Evolutionary conservation across 2,329 filamentous ascomycete genomes (phyloP), one percentile per base, ranked within the genome.

Genomic region (Cercospora beticola): DNA sequence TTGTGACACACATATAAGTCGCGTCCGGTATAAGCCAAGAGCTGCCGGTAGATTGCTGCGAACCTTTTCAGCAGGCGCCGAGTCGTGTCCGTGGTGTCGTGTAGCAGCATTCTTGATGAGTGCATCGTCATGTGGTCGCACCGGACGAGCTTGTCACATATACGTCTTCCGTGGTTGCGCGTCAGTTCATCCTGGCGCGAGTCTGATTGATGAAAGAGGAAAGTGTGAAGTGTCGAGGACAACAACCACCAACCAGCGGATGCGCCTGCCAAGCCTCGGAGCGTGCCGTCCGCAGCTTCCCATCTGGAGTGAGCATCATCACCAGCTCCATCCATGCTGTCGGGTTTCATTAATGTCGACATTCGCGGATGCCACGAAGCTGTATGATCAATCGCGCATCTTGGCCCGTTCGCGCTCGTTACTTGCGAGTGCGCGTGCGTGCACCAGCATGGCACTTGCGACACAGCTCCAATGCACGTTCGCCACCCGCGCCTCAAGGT

Each of bases 331-430:
- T 46, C 16, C 26, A 31, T 57, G 62, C 33, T 49, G 23, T 36
- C 16, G 16, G 36, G 36, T 43, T 43, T 43, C 36, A 43, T 21
- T 26, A 18, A 18, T 26, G n/a, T 36, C 8, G 33, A 23, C 36
- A 8, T 31, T 57, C 62, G 54, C 62, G 49, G 46, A 57, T 57
- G 52, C 62, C 52, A 65, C 30, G 52, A 31, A 69, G 31, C 74
- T 74, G 73, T 65, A 77, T 74, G 74, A 67, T 73, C 66, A 62
- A 33, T 23, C 67, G 68, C 23, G 56, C 71, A 14, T 57, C 63
- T 7, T 65, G 67, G 10, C 78, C 77, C 30, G 76, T 78, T 60
- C 82, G 78, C 75, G 74, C 79, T 76, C 78, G 80, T 78, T 81
- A 79, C 70, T 66, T 81, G 78, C 80, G 79, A 75, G 76, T 74